phyloP scores from a whole-genome alignment of 176 grass and related monocot genomes.

The Metroxylon sagu region DNA sequence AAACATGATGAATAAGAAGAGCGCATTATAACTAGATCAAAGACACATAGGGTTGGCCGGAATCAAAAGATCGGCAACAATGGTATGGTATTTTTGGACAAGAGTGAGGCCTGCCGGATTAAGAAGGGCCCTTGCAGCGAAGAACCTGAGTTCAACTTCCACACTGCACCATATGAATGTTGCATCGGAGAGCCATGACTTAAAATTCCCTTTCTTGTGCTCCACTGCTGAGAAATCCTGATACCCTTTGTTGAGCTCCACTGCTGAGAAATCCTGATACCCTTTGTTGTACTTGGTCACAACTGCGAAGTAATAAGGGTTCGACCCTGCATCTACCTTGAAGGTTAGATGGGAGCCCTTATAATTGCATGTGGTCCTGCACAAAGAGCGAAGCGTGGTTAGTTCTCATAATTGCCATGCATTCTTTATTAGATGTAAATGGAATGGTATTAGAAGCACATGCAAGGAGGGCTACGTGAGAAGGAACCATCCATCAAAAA shows the following conservation, averaged over 20 bases:
- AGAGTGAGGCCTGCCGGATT: constrained; percentile 34
- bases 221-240: constrained; percentile 8
- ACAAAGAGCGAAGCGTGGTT: too few relatives aligned
- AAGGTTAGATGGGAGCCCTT: constrained; percentile 49
- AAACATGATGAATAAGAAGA: too few relatives aligned
- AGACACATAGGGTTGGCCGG: too few relatives aligned
- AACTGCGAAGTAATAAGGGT: constrained; percentile 67
- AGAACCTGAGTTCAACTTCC: constrained; percentile 23
- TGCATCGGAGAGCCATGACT: constrained; percentile 18
- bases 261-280: neutral
- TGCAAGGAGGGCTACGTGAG: too few relatives aligned
- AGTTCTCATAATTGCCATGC: too few relatives aligned
- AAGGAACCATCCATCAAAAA: too few relatives aligned
- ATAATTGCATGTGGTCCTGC: too few relatives aligned
- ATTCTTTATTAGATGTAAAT: too few relatives aligned
- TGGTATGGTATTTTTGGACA: constrained; percentile 38
- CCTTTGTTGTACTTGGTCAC: constrained; percentile 58
- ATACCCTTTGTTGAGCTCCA: constrained; percentile 15
- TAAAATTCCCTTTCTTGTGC: too few relatives aligned
- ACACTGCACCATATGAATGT: constrained; percentile 62
- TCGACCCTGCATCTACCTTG: constrained; percentile 64
- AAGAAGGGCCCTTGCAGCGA: constrained; percentile 40
- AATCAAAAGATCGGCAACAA: constrained; percentile 37
- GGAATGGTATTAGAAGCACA: too few relatives aligned
- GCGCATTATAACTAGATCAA: too few relatives aligned